These are phyloP conservation scores for Magnaporthiopsis poae DNA, from an alignment of 2,329 filamentous ascomycete genomes.

Conservation along the genomic window DNA sequence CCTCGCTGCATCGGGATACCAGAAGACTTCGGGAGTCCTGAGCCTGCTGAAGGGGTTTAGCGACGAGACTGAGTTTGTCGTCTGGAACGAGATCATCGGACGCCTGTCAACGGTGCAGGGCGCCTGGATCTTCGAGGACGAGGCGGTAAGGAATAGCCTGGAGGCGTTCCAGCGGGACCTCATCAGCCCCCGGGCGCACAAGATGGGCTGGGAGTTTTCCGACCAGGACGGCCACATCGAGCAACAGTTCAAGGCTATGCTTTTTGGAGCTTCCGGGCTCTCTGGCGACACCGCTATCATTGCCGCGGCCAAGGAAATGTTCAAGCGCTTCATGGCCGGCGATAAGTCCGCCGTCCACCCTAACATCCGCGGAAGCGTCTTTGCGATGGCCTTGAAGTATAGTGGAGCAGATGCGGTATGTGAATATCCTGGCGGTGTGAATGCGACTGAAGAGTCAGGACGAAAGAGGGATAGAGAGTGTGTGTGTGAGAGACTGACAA, in stretches of 20 bases:
- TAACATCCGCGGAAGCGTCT: slow-evolving; percentile 80
- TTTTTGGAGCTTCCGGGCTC: slow-evolving; percentile 76
- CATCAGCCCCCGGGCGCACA: slow-evolving; percentile 68
- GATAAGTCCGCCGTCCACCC: slow-evolving; percentile 78
- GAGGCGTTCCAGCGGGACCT: slow-evolving; percentile 76
- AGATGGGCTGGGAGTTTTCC: slow-evolving; percentile 79
- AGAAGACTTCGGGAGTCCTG: slow-evolving; percentile 82
- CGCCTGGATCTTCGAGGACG: slow-evolving; percentile 82
- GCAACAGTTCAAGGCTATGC: slow-evolving; percentile 86
- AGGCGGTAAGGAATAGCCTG: slow-evolving; percentile 61
- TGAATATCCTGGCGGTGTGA: not conserved
- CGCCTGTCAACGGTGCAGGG: slow-evolving; percentile 69
- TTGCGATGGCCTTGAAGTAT: slow-evolving; percentile 71
- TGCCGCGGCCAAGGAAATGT: slow-evolving; percentile 79
- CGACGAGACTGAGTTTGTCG: slow-evolving; percentile 77
- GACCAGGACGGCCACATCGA: slow-evolving; percentile 78
- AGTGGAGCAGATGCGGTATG: slow-evolving; percentile 71
- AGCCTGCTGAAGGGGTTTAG: slow-evolving; percentile 79
- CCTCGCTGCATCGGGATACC: slow-evolving; percentile 79
- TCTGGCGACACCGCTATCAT: slow-evolving; percentile 71
- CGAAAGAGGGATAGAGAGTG: not conserved
- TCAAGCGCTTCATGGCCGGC: slow-evolving; percentile 69
- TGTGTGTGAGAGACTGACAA: not conserved
- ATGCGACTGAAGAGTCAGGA: not conserved
- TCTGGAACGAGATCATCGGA: slow-evolving; percentile 85